Percentiles rank a stretch among this genome's conserved stretches.
These are phyloP conservation scores for Diatrype stigma DNA, from an alignment of 2,329 filamentous ascomycete genomes.

Conservation along the genomic window DNA sequence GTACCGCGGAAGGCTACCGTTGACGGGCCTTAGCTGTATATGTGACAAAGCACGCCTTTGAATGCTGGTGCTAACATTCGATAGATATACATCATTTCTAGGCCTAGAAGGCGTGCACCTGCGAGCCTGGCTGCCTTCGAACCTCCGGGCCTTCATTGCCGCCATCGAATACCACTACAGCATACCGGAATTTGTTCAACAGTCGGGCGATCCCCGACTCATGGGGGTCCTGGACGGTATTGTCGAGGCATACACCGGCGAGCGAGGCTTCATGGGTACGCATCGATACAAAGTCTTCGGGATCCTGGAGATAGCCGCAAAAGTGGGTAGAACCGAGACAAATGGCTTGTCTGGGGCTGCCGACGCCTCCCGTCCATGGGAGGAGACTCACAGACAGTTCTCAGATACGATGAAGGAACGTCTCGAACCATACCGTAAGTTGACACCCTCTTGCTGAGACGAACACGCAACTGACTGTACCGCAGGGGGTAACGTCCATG, in stretches of 20 bases:
- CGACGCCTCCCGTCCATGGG: conserved; percentile 40
- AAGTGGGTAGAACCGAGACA: conserved; percentile 48
- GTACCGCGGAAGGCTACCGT: neutral
- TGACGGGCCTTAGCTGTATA: no score
- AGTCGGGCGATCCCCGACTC: conserved; percentile 44
- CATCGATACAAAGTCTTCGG: conserved; percentile 56
- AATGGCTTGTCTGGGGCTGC: conserved; percentile 47
- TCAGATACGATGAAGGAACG: conserved; percentile 52
- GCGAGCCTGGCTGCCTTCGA: conserved; percentile 50
- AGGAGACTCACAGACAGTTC: conserved; percentile 47
- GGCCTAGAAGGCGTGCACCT: conserved; percentile 49
- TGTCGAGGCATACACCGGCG: conserved; percentile 51
- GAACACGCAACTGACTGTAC: no score
- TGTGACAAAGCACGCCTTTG: neutral
- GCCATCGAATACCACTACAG: conserved; percentile 51
- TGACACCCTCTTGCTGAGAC: no score
- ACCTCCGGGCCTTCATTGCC: conserved; percentile 51
- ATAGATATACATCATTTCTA: conserved; percentile 43
- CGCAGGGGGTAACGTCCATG: conserved; percentile 33
- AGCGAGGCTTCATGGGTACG: conserved; percentile 52
- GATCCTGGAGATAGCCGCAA: conserved; percentile 49
- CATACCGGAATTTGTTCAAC: conserved; percentile 48
- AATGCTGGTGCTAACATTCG: conserved; percentile 4
- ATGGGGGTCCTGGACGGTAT: conserved; percentile 52
- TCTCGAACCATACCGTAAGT: conserved; percentile 41